Conservation (phyloP, 2,329 filamentous ascomycete species). For the Curvularia sp. region DNA sequence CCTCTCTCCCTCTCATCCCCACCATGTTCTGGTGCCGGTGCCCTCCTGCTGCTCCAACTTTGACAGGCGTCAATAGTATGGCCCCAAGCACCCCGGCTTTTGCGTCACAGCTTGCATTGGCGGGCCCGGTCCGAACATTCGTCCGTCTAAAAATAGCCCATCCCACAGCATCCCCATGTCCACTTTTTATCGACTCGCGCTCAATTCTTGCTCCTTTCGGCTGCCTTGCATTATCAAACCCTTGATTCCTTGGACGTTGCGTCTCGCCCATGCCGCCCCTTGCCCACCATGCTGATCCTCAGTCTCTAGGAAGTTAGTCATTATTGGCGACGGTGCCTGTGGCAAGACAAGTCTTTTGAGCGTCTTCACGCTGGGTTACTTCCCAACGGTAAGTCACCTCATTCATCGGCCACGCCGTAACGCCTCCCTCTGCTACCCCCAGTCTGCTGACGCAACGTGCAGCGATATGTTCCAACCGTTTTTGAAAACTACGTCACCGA, state of each 20-base stretch:
- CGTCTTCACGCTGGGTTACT: slow-evolving; percentile 97
- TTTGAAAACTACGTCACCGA: slow-evolving; percentile 99
- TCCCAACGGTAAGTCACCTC: slow-evolving; percentile 75
- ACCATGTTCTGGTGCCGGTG: background rate
- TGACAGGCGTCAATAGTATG: slow-evolving; percentile 32
- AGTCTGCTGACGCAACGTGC: slow-evolving; percentile 33
- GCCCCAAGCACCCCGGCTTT: slow-evolving; percentile 35
- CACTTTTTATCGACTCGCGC: slow-evolving; percentile 44
- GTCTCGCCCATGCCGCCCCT: slow-evolving; percentile 19
- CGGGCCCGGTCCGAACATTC: slow-evolving; percentile 46
- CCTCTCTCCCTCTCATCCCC: slow-evolving; percentile 1
- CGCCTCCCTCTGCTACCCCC: slow-evolving; percentile 2
- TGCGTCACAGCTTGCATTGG: slow-evolving; percentile 50
- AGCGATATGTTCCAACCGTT: slow-evolving; percentile 73
- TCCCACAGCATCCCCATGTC: slow-evolving; percentile 42
- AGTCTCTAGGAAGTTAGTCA: slow-evolving; percentile 82
- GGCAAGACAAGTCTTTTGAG: slow-evolving; percentile 97
- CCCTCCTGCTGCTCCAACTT: slow-evolving; percentile 15
- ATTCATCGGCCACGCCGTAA: slow-evolving; percentile 51
- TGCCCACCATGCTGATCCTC: slow-evolving; percentile 35
- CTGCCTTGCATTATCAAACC: slow-evolving; percentile 15
- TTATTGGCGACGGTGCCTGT: slow-evolving; percentile 96
- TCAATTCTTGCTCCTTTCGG: slow-evolving; percentile 27
- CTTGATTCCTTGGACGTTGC: slow-evolving; percentile 14
- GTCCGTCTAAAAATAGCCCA: slow-evolving; percentile 48